Percentiles rank a stretch among this genome's conserved stretches.
Evolutionary conservation across 805 yeast genomes (phyloP).

Genomic region (Barnettozyma botsteinii): DNA sequence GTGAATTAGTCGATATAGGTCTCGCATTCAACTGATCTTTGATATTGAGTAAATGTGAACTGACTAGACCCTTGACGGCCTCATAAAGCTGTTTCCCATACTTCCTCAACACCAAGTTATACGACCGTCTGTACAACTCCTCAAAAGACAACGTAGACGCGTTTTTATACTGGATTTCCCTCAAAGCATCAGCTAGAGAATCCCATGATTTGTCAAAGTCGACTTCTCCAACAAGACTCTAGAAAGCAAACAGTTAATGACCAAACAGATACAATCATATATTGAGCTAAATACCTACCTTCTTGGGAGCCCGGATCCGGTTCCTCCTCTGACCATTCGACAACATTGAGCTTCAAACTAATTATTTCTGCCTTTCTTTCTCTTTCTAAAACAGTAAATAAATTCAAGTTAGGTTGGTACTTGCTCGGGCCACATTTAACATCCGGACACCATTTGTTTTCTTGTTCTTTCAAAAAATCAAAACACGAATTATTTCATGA

Average conservation of each 20-base stretch:
- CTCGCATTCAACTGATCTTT: conserved; percentile 15
- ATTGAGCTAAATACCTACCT: conserved; percentile 24
- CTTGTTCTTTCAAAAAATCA: too few species aligned
- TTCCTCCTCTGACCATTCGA: conserved; percentile 39
- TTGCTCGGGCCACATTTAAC: neutral
- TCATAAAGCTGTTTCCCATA: conserved; percentile 62
- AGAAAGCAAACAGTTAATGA: too few species aligned
- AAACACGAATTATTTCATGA: too few species aligned
- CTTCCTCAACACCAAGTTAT: conserved; percentile 66
- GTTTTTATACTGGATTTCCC: conserved; percentile 63
- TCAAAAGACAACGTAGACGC: conserved; percentile 77
- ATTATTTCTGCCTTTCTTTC: too few species aligned
- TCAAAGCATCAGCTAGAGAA: conserved; percentile 58
- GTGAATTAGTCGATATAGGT: conserved; percentile 11
- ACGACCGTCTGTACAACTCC: conserved; percentile 73
- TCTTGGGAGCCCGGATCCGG: conserved; percentile 64
- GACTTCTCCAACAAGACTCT: conserved; percentile 32
- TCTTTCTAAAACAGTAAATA: too few species aligned
- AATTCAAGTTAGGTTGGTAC: too few species aligned
- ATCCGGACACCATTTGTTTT: neutral
- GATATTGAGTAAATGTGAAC: conserved; percentile 37
- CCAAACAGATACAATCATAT: too few species aligned
- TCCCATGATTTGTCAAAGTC: conserved; percentile 68
- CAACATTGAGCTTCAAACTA: conserved; percentile 4
- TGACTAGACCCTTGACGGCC: conserved; percentile 45